phyloP scores from a whole-genome alignment of 1,139 yeast species.

The Hemisphaericaspora xylanilytica region DNA sequence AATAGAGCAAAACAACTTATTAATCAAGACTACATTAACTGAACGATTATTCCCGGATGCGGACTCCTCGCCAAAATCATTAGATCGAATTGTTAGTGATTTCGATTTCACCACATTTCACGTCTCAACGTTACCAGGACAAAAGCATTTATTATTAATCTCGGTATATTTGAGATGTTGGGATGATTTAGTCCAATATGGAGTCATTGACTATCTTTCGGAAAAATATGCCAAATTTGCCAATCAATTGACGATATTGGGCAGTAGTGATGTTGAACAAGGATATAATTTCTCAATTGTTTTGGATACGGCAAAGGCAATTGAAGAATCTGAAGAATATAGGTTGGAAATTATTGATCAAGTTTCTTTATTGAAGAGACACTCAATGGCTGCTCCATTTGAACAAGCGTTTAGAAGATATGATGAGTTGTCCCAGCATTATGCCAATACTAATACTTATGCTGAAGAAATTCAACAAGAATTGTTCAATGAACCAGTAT shows the following conservation, averaged over 20 bases:
- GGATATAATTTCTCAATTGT: slow-evolving; percentile 82
- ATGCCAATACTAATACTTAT: slow-evolving; percentile 47
- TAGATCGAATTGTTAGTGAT: slow-evolving; percentile 89
- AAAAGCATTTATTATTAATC: slow-evolving; percentile 60
- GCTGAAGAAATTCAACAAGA: slow-evolving; percentile 51
- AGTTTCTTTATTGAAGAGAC: slow-evolving; percentile 75
- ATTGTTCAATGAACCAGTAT: slow-evolving; percentile 54
- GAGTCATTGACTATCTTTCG: slow-evolving; percentile 48
- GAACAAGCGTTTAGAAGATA: slow-evolving; percentile 80
- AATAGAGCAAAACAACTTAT: slow-evolving; percentile 43
- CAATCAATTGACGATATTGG: slow-evolving; percentile 27
- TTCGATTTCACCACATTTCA: slow-evolving; percentile 95
- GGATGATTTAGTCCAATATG: slow-evolving; percentile 67
- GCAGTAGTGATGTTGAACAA: slow-evolving; percentile 49
- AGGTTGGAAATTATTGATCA: slow-evolving; percentile 54
- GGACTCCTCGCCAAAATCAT: slow-evolving; percentile 42
- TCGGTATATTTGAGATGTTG: slow-evolving; percentile 77
- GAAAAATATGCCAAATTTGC: slow-evolving; percentile 36
- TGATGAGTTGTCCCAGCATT: slow-evolving; percentile 60
- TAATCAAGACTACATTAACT: slow-evolving; percentile 42
- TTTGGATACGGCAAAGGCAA: slow-evolving; percentile 54
- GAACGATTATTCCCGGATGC: slow-evolving; percentile 33
- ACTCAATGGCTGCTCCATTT: slow-evolving; percentile 90
- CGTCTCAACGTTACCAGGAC: slow-evolving; percentile 72
- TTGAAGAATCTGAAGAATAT: slow-evolving; percentile 41